phyloP scores from a whole-genome alignment of 2,329 filamentous ascomycete genomes.

The Colletotrichum horii region DNA sequence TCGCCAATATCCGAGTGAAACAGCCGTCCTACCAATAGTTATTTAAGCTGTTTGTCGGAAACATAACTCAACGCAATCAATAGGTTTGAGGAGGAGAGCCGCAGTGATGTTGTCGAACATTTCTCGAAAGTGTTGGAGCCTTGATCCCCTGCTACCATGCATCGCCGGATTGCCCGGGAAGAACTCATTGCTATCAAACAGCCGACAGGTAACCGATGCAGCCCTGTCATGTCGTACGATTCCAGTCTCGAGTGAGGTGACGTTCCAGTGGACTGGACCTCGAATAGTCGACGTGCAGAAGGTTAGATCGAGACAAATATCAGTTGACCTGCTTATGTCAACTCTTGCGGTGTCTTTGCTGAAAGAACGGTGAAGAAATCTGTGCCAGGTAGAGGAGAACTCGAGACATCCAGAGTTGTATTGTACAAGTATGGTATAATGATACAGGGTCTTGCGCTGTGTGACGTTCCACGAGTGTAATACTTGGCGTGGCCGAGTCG shows the following conservation, averaged over 20 bases:
- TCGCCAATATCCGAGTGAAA: background rate
- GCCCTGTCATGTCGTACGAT: background rate
- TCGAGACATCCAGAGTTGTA: background rate
- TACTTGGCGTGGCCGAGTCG: background rate
- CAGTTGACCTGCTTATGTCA: background rate
- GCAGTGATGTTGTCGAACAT: background rate
- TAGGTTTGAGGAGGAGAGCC: background rate
- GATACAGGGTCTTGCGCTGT: slow-evolving; percentile 6
- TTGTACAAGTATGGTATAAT: slow-evolving; percentile 3
- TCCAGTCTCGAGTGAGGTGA: background rate
- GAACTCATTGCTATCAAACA: background rate
- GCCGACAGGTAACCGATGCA: background rate
- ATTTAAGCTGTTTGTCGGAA: background rate
- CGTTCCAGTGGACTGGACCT: background rate
- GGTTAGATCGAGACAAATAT: background rate
- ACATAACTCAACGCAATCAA: background rate
- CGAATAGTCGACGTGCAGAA: background rate
- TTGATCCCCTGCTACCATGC: background rate
- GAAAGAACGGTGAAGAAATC: background rate
- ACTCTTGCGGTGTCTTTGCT: background rate
- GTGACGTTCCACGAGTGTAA: background rate
- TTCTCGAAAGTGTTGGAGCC: background rate
- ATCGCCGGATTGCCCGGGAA: background rate
- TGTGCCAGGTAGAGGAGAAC: background rate
- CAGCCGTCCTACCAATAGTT: background rate